A percentile compares a stretch with the other conserved stretches of the same genome.
phyloP scores from a whole-genome alignment of 2,329 filamentous ascomycete genomes.

The Aureobasidium namibiae region DNA sequence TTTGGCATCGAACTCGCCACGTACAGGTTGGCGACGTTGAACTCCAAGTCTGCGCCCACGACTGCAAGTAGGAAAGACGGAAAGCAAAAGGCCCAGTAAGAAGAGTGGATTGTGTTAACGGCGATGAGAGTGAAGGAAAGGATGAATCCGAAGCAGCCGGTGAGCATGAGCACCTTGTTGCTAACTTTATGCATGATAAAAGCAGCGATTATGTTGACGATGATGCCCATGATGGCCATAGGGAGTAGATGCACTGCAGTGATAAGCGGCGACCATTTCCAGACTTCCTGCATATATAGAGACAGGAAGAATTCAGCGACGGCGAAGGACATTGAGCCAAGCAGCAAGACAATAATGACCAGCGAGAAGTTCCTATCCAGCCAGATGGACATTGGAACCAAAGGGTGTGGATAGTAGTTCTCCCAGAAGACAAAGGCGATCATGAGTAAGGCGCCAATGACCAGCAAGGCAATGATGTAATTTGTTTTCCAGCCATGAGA shows the following conservation, averaged over 20 bases:
- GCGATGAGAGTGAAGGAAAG: constrained; percentile 47
- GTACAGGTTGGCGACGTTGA: constrained; percentile 67
- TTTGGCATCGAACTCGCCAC: constrained; percentile 57
- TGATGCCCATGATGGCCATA: constrained; percentile 54
- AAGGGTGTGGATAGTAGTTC: constrained; percentile 37
- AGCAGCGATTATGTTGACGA: constrained; percentile 56
- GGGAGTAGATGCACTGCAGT: constrained; percentile 58
- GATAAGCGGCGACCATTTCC: constrained; percentile 44
- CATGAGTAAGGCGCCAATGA: constrained; percentile 51
- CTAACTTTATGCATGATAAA: constrained; percentile 54
- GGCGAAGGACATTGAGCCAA: constrained; percentile 57
- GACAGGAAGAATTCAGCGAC: constrained; percentile 55
- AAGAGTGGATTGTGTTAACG: constrained; percentile 46
- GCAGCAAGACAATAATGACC: constrained; percentile 47
- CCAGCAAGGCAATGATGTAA: constrained; percentile 55
- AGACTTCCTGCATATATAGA: constrained; percentile 55
- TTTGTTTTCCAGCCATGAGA: constrained; percentile 53
- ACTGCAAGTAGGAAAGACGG: constrained; percentile 53
- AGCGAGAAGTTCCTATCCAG: constrained; percentile 57
- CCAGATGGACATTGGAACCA: constrained; percentile 50
- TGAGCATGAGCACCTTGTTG: constrained; percentile 54
- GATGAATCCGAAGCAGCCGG: constrained; percentile 39
- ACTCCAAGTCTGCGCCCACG: constrained; percentile 60
- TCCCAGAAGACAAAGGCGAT: constrained; percentile 56
- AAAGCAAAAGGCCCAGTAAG: constrained; percentile 60